Percentiles rank a stretch among this genome's conserved stretches.
phyloP scores from a whole-genome alignment of 345 rosid genomes.

The Diplotaxis tenuifolia region DNA sequence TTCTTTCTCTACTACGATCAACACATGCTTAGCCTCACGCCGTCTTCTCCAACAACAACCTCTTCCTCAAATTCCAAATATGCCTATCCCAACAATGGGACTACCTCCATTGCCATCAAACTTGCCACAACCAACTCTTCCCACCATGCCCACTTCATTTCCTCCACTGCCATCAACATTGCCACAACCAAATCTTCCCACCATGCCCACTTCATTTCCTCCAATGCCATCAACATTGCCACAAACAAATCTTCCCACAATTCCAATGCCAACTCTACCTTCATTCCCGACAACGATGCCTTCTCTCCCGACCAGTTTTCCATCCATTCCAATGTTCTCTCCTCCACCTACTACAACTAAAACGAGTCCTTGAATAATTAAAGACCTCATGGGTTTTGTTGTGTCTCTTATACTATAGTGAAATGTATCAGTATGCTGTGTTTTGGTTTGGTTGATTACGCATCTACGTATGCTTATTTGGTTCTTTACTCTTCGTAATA shows the following conservation, averaged over 20 bases:
- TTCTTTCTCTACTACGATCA: slow-evolving; percentile 22
- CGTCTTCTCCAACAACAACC: slow-evolving; percentile 37
- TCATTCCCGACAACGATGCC: background rate
- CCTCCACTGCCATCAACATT: background rate
- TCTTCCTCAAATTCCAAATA: slow-evolving; percentile 30
- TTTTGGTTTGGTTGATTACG: background rate
- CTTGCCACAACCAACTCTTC: background rate
- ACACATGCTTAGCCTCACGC: slow-evolving; percentile 22
- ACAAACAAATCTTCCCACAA: slow-evolving; percentile 1
- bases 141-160: background rate
- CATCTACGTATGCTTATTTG: background rate
- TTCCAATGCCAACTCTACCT: slow-evolving; percentile 18
- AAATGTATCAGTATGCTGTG: background rate
- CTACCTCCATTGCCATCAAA: background rate
- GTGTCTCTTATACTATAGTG: background rate
- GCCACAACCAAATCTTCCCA: background rate
- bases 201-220: background rate
- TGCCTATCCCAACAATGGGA: slow-evolving; percentile 28
- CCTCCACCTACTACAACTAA: slow-evolving; percentile 17
- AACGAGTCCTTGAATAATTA: slow-evolving; percentile 15
- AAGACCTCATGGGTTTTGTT: background rate
- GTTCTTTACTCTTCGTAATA: background rate
- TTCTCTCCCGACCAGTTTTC: slow-evolving; percentile 19
- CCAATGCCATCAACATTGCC: slow-evolving; percentile 13
- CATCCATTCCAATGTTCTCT: slow-evolving; percentile 20